Percentiles rank a stretch among this genome's conserved stretches.
Evolutionary conservation across 108 stramenopile species (phyloP).

Genomic region (Fragilaria crotonensis): DNA sequence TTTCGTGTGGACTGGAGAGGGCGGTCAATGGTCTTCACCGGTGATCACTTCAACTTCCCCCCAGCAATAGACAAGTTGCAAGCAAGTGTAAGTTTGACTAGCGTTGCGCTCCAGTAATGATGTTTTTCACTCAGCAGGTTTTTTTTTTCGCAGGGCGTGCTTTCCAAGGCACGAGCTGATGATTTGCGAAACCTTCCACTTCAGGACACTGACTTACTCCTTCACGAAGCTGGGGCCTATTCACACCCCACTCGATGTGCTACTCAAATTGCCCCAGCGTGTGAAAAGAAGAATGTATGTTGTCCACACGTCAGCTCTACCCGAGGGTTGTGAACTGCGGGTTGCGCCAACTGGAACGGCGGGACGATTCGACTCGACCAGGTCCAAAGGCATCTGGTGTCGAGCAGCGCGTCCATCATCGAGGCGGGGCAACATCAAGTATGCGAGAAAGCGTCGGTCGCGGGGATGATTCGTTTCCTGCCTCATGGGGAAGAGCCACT

Average conservation of each 20-base stretch:
- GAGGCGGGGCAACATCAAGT: neutral
- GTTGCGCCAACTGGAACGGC: slow-evolving; percentile 75
- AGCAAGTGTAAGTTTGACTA: slow-evolving; percentile 26
- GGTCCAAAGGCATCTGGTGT: neutral
- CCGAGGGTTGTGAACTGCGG: slow-evolving; percentile 37
- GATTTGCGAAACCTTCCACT: slow-evolving; percentile 68
- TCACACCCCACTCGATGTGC: slow-evolving; percentile 76
- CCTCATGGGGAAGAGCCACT: neutral
- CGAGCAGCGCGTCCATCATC: neutral
- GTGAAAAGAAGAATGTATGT: slow-evolving; percentile 73
- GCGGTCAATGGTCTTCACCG: slow-evolving; percentile 75
- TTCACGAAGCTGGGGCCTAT: slow-evolving; percentile 87
- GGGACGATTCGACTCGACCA: slow-evolving; percentile 63
- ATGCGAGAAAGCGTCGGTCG: neutral
- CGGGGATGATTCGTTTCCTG: neutral
- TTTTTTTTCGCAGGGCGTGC: slow-evolving; percentile 37
- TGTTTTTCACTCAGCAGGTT: neutral
- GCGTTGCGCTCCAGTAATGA: neutral
- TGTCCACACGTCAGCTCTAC: slow-evolving; percentile 61
- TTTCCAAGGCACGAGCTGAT: slow-evolving; percentile 57
- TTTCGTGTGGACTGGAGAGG: slow-evolving; percentile 77
- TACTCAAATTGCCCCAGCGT: slow-evolving; percentile 45
- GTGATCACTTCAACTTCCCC: slow-evolving; percentile 85
- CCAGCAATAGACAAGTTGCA: slow-evolving; percentile 41
- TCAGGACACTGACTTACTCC: slow-evolving; percentile 71